Evolutionary conservation across 1,139 yeast species (phyloP).

Genomic region (Spencermartinsiella ligniputridi): DNA sequence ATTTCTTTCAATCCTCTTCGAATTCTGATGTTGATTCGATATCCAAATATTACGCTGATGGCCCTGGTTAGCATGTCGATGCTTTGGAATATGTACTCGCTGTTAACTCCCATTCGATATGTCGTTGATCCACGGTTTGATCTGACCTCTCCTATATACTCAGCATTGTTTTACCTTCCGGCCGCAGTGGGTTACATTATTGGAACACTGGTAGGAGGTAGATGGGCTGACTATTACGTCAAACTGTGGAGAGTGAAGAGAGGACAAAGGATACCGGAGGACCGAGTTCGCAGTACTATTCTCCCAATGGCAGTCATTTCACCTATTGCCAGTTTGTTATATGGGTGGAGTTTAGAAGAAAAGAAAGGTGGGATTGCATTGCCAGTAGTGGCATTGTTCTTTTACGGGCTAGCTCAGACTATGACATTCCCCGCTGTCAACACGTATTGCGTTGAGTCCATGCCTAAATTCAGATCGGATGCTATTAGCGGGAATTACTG

Average conservation of each 20-base stretch:
- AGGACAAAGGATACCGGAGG: constrained; percentile 50
- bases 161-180: constrained; percentile 49
- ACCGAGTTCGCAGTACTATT: constrained; percentile 41
- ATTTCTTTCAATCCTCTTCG: constrained; percentile 43
- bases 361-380: constrained; percentile 51
- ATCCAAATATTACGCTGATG: constrained; percentile 42
- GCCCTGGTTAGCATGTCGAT: constrained; percentile 41
- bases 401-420: constrained; percentile 48
- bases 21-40: constrained; percentile 39
- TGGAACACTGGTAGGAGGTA: constrained; percentile 50
- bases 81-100: constrained; percentile 46
- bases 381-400: constrained; percentile 46
- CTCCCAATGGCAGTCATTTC: constrained; percentile 39
- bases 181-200: constrained; percentile 48
- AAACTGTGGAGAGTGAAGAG: constrained; percentile 40
- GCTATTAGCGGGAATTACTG: constrained; percentile 52
- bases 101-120: constrained; percentile 50
- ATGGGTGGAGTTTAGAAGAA: constrained; percentile 50
- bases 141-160: constrained; percentile 42
- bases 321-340: constrained; percentile 42
- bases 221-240: constrained; percentile 45
- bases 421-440: constrained; percentile 47
- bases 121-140: constrained; percentile 52
- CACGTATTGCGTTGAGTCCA: constrained; percentile 52
- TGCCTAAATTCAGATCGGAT: constrained; percentile 50